Evolutionary conservation across 768 basidiomycete genomes (phyloP).

Genomic region (Heimioporus sp.): DNA sequence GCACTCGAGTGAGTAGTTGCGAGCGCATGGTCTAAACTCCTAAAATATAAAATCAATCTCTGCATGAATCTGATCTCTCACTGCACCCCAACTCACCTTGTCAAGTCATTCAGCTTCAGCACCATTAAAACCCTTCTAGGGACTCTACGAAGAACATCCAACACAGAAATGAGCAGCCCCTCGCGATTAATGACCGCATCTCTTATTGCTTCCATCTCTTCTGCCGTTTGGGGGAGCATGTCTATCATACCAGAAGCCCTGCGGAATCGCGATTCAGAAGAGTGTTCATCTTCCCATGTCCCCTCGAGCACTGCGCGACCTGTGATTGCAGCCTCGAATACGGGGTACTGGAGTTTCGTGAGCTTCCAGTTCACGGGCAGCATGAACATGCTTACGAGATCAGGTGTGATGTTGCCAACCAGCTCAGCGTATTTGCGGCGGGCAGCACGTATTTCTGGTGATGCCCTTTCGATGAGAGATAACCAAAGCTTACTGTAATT

Average conservation of each 20-base stretch:
- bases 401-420: slow-evolving; percentile 88
- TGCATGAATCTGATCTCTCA: background rate
- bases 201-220: slow-evolving; percentile 80
- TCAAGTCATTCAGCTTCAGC: slow-evolving; percentile 83
- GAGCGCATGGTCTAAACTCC: slow-evolving; percentile 80
- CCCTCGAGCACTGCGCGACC: slow-evolving; percentile 73
- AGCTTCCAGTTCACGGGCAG: background rate
- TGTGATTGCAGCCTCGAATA: slow-evolving; percentile 94
- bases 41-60: slow-evolving; percentile 20
- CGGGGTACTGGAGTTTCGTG: slow-evolving; percentile 63
- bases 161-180: slow-evolving; percentile 79
- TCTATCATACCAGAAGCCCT: slow-evolving; percentile 81
- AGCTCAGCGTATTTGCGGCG: slow-evolving; percentile 85
- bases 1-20: slow-evolving; percentile 86
- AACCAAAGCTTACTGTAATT: slow-evolving; percentile 92
- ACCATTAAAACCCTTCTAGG: slow-evolving; percentile 85
- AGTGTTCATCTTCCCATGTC: slow-evolving; percentile 43
- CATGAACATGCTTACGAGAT: slow-evolving; percentile 55
- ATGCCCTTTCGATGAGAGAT: slow-evolving; percentile 74
- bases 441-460: slow-evolving; percentile 59
- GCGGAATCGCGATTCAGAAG: slow-evolving; percentile 36
- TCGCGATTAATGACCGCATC: slow-evolving; percentile 80
- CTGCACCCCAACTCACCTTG: slow-evolving; percentile 44
- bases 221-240: slow-evolving; percentile 64
- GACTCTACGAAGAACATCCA: slow-evolving; percentile 82